These are phyloP conservation scores for Candida insectalens DNA, from an alignment of 805 yeast species.

Conservation along the genomic window DNA sequence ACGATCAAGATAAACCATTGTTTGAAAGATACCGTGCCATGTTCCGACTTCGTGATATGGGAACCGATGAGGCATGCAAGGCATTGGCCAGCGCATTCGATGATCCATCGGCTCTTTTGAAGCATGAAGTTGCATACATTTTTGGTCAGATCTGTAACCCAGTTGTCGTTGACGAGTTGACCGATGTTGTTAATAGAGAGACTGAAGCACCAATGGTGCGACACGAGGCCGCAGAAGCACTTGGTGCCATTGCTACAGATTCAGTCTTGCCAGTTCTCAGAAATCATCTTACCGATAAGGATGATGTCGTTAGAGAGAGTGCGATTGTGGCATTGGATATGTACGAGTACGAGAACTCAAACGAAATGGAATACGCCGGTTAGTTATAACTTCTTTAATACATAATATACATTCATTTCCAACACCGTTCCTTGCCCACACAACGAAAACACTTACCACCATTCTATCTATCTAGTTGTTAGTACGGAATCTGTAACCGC, in stretches of 20 bases:
- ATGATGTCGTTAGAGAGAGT: slow-evolving; percentile 88
- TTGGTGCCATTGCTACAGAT: slow-evolving; percentile 94
- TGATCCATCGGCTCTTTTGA: slow-evolving; percentile 88
- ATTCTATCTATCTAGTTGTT: slow-evolving; percentile 45
- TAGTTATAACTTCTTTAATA: slow-evolving; percentile 4
- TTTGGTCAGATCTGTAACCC: slow-evolving; percentile 97
- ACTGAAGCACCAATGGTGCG: slow-evolving; percentile 96
- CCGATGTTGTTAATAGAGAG: slow-evolving; percentile 68
- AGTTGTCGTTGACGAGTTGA: slow-evolving; percentile 77
- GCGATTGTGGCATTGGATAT: slow-evolving; percentile 96
- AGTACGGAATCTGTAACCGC: slow-evolving; percentile 91
- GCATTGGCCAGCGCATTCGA: slow-evolving; percentile 87
- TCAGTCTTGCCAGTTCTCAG: slow-evolving; percentile 87
- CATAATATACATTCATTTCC: neutral
- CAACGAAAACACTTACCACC: too few relatives aligned
- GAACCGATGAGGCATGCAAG: slow-evolving; percentile 83
- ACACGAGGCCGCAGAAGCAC: slow-evolving; percentile 99
- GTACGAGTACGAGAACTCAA: slow-evolving; percentile 91
- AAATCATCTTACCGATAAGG: slow-evolving; percentile 69
- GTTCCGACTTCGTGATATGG: slow-evolving; percentile 95
- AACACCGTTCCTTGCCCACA: neutral
- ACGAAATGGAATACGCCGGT: slow-evolving; percentile 67
- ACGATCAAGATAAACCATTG: slow-evolving; percentile 67
- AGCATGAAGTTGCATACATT: slow-evolving; percentile 97
- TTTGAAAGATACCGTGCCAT: slow-evolving; percentile 96